Base-by-base conservation (phyloP, 2,329 filamentous ascomycete species). In the Sclerotinia subarctica region DNA sequence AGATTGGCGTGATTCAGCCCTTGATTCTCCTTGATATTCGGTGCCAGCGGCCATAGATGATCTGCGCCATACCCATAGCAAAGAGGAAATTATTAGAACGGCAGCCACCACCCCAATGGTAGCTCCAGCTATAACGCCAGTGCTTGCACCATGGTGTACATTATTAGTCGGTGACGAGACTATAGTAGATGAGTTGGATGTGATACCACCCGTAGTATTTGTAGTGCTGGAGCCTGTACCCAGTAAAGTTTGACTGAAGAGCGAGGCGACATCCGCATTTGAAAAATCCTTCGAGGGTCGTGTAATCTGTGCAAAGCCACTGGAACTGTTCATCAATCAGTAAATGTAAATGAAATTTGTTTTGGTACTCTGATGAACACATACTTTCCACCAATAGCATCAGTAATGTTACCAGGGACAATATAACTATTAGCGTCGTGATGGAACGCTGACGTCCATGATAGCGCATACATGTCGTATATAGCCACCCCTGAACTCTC, bases 381-480 rank as follows among this genome's bases (percentile, higher is more conserved):
- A 64, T 57, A 67, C 69, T 65, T 67, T 57, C 78, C 78, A 29
- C 78, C 77, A 54, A 78, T 76, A 29, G 69, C 67, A 13, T 46
- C 57, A 32, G 73, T 70, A 17, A 79, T 54, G 11, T 58, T 42
- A n/a, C 42, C 58, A 6, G 75, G 74, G 3, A 79, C 76, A 24
- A 70, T 62, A 65, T 78, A 79, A 19, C 68, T 63, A 1, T 67
- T 51, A n/a, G 73, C 73, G 24, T 71, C 66, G 19, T 69, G 71
- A 69, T 76, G 66, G 64, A 75, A 79, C 4, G 72, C 69, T 49
- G 73, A 78, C n/a, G 74, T 72, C 78, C 77, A 79, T 19, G 67
- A 71, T 53, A 74, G 67, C 7, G 70, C 53, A 17, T 72, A 76
- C 63, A 79, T 59, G 66, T 79, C 76, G 44, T 77, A 72, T n/a